Percentiles rank a stretch among this genome's conserved stretches.
phyloP scores from a whole-genome alignment of 805 yeast genomes.

The Wickerhamomyces strasburgensis region DNA sequence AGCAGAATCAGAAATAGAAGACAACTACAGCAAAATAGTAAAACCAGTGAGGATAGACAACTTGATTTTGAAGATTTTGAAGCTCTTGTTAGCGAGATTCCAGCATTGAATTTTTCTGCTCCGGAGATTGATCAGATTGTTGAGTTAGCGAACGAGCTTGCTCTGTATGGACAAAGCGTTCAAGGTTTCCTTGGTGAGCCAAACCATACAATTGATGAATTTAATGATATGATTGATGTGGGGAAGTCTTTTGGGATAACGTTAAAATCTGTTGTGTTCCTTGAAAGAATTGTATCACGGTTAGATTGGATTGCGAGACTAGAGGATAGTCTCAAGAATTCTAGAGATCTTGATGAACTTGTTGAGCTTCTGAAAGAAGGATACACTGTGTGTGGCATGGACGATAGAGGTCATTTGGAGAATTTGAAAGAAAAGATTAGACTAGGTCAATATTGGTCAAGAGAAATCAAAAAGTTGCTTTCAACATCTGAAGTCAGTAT shows the following conservation, averaged over 20 bases:
- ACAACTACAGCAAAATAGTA: conserved; percentile 5
- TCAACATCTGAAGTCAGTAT: conserved; percentile 6
- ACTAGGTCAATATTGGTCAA: conserved; percentile 15
- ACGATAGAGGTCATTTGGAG: conserved; percentile 16
- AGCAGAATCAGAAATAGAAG: conserved; percentile 31
- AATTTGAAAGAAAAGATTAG: conserved; percentile 7
- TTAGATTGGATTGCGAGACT: conserved; percentile 34
- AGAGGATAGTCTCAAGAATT: conserved; percentile 15
- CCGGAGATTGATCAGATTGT: conserved; percentile 57
- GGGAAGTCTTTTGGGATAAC: conserved; percentile 59
- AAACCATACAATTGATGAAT: conserved; percentile 35
- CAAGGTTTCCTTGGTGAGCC: conserved; percentile 31
- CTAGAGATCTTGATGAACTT: conserved; percentile 20
- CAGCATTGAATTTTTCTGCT: conserved; percentile 44
- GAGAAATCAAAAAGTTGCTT: conserved; percentile 8
- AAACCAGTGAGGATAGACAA: conserved; percentile 6
- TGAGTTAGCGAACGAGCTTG: conserved; percentile 48
- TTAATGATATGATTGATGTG: conserved; percentile 46
- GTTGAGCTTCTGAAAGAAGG: conserved; percentile 24
- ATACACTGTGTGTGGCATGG: conserved; percentile 18
- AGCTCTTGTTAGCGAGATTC: conserved; percentile 40
- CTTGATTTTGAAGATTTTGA: conserved; percentile 15
- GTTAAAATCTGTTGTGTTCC: conserved; percentile 40
- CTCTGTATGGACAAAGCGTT: conserved; percentile 45
- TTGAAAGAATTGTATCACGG: conserved; percentile 35